Base-by-base conservation (phyloP, 2,329 filamentous ascomycete species). In the Colletotrichum coccodes region DNA sequence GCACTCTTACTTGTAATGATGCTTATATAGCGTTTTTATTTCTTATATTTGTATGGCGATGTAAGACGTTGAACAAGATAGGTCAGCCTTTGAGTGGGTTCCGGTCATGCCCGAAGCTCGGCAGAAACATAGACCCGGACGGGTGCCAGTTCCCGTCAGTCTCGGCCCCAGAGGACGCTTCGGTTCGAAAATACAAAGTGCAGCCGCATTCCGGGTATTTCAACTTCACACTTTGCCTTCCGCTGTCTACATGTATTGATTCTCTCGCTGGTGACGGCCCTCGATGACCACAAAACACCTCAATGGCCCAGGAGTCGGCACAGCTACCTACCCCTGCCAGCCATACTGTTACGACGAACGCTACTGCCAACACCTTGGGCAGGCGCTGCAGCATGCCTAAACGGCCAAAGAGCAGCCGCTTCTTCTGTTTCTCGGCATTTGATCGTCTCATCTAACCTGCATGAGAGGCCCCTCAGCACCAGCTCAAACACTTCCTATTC, bases 91-190 rank as follows among this genome's bases (percentile, higher is more conserved):
- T 44, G 42, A 23, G 42, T n/a, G 30, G 21, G 57, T 60, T 60
- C 42, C 57, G 57, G 57, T 60, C 32, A 30, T 49, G 42, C 42
- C 57, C 57, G 57, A 60, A 49, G 21, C 57, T 16, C 42, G 26
- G 36, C 28, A n/a, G 40, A 46, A 46, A 44, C n/a, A 26, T 30
- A n/a, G 42, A 26, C 36, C 26, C 21, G 28, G 38, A 60, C 44
- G 21, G 23, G 30, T 12, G 28, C 6, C 8, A 46, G 30, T 34
- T 47, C 21, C 56, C 28, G 18, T 12, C 18, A 18, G 56, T 46
- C 26, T 38, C 16, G 42, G 42, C 30, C 30, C 42, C 16, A 60
- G 30, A 26, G 26, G 32, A 36, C 40, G 28, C 34, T 34, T 60
- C 44, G 30, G 34, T 49, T 49, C 40, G 32, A 49, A 36, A 50